A percentile compares a stretch with the other conserved stretches of the same genome.
Evolutionary conservation across 2,329 filamentous ascomycete species (phyloP).

Genomic region (Cyanodermella asteris): DNA sequence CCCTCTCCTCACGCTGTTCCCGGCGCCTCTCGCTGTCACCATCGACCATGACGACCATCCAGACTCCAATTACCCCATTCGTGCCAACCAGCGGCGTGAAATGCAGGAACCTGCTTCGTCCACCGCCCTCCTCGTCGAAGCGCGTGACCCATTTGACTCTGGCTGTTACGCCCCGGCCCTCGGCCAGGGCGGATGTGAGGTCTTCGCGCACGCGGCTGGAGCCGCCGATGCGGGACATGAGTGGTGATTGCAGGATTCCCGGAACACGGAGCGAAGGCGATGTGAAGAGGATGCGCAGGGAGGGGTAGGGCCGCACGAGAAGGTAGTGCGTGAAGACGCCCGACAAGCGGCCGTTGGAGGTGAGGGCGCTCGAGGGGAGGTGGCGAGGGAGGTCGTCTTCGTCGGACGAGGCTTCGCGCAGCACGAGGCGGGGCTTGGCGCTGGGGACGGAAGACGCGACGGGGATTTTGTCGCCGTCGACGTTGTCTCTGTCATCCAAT

Average conservation of each 20-base stretch:
- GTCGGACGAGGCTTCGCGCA: too few relatives aligned
- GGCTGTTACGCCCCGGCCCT: slow-evolving; percentile 50
- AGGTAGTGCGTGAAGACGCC: slow-evolving; percentile 14
- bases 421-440: slow-evolving; percentile 10
- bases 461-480: slow-evolving; percentile 19
- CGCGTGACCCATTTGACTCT: slow-evolving; percentile 48
- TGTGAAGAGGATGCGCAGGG: slow-evolving; percentile 44
- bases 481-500: slow-evolving; percentile 12
- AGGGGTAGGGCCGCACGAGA: slow-evolving; percentile 36
- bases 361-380: background rate
- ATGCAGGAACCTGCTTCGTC: slow-evolving; percentile 53
- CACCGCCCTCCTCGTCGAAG: slow-evolving; percentile 31
- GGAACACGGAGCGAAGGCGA: slow-evolving; percentile 46
- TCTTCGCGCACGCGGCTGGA: slow-evolving; percentile 30
- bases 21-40: too few relatives aligned
- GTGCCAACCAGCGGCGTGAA: slow-evolving; percentile 49
- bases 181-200: slow-evolving; percentile 36
- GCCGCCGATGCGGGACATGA: slow-evolving; percentile 22
- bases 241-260: slow-evolving; percentile 41
- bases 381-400: too few relatives aligned
- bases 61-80: slow-evolving; percentile 48
- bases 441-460: slow-evolving; percentile 36
- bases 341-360: background rate
- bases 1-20: too few relatives aligned
- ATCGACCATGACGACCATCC: slow-evolving; percentile 55